Percentiles rank a stretch among this genome's conserved stretches.
Evolutionary conservation across 192 early-diverging fungal genomes (phyloP).

Genomic region (Linnemannia schmuckeri): DNA sequence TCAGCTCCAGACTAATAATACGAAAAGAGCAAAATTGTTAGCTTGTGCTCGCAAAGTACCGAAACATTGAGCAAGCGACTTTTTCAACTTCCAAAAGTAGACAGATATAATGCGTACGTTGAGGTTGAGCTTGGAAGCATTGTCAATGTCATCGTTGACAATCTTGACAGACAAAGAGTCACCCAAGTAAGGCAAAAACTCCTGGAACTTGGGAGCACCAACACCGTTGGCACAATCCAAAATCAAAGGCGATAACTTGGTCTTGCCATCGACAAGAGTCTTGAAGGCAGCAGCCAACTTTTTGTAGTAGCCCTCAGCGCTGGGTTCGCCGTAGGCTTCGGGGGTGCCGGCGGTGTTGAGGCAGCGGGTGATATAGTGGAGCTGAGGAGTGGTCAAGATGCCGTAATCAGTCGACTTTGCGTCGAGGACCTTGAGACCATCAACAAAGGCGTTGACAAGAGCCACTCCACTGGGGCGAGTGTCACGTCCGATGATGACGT

Average conservation of each 20-base stretch:
- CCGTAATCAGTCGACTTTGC: conserved; percentile 85
- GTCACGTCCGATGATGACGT: conserved; percentile 91
- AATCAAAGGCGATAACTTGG: conserved; percentile 73
- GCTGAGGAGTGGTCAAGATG: conserved; percentile 94
- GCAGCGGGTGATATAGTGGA: conserved; percentile 95
- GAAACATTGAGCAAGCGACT: background rate
- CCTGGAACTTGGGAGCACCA: conserved; percentile 90
- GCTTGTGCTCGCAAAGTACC: background rate
- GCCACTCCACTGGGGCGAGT: conserved; percentile 91
- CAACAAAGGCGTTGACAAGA: conserved; percentile 83
- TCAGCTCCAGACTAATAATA: conserved; percentile 92
- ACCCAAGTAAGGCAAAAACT: conserved; percentile 76
- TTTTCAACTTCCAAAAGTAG: background rate
- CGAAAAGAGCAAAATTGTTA: background rate
- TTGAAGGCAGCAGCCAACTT: conserved; percentile 91
- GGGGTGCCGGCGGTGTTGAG: conserved; percentile 83
- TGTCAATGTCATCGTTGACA: conserved; percentile 80
- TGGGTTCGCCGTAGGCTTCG: conserved; percentile 89
- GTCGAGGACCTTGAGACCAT: conserved; percentile 82
- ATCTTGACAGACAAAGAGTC: conserved; percentile 76
- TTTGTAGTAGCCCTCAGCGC: conserved; percentile 91
- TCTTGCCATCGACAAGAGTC: conserved; percentile 82
- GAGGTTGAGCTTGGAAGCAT: conserved; percentile 85
- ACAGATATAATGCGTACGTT: conserved; percentile 64
- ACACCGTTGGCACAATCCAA: conserved; percentile 98